Percentiles rank a stretch among this genome's conserved stretches.
These are phyloP conservation scores for Sporothrix sp. DNA, from an alignment of 2,329 filamentous ascomycete species.

Conservation along the genomic window DNA sequence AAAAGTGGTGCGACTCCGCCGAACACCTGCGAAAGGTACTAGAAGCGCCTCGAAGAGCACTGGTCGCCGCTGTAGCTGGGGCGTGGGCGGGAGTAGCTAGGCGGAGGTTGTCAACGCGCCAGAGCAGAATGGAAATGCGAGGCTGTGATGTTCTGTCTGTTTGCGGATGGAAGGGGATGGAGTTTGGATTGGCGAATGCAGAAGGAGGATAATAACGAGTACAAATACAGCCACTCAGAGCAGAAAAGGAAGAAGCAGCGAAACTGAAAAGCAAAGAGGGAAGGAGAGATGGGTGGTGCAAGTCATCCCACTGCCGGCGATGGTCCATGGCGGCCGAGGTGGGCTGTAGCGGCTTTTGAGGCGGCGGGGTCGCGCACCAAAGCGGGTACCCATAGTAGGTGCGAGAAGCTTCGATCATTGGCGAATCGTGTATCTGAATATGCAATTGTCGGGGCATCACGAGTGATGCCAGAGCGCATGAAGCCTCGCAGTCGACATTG, in stretches of 20 bases:
- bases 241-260: conserved; percentile 13
- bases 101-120: conserved; percentile 5
- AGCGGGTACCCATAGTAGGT: conserved; percentile 9
- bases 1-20: conserved; percentile 11
- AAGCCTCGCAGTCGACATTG: too few relatives aligned
- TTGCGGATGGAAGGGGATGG: too few relatives aligned
- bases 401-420: conserved; percentile 16
- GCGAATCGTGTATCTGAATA: too few relatives aligned
- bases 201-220: too few relatives aligned
- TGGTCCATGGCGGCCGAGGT: conserved; percentile 1
- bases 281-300: conserved; percentile 8
- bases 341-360: too few relatives aligned
- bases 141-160: background rate
- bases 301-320: conserved; percentile 4
- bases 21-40: conserved; percentile 3
- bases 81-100: background rate
- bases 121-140: background rate
- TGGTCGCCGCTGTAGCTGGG: background rate
- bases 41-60: conserved; percentile 15
- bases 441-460: too few relatives aligned
- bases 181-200: too few relatives aligned
- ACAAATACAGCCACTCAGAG: background rate
- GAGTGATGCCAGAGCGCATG: too few relatives aligned
- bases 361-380: background rate
- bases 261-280: conserved; percentile 1